Base-by-base conservation (phyloP, 176 grass and related monocot genomes). In the Oryza rufipogon region DNA sequence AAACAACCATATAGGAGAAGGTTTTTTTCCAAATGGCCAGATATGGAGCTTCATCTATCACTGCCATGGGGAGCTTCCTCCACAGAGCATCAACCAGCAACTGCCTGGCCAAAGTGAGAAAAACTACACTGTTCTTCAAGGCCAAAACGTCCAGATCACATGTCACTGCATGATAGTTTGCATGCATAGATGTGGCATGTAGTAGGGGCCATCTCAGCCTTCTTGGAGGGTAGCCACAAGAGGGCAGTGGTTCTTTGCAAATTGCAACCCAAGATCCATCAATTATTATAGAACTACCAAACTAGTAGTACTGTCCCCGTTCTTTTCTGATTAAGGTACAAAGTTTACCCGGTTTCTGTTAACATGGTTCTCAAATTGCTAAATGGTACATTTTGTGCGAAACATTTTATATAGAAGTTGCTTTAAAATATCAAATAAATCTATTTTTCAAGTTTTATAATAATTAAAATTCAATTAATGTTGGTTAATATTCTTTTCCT, bases 71-170 rank as follows among this genome's bases (percentile, higher is more conserved):
- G 39, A 64, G 38, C 39, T 60, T 71, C 80, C 36, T 71, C 60
- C n/a, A 12, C 45, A 51, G 25, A 46, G 45, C 44, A 22, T 73
- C 80, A 45, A 49, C 12, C 54, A 83, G 7, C 14, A 17, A n/a
- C 19, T 75, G 81, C 71, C 71, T 19, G 60, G 7, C 60, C 81
- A 66, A 83, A 75, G 56, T 25, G 17, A 83, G 42, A 75, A 75
- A 23, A 66, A 23, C 22, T 3, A 3, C 39, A 63, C 15, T 82
- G 25, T 34, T 73, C 52, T 45, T 49, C 60, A 83, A 49, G 28
- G 26, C 58, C 42, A n/a, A 66, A n/a, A 66, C 81, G 56, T 64
- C 68, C 9, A 81, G 30, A 42, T 70, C n/a, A 60, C 4, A 72
- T 45, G 47, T 45, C 14, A 68, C 13, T 30, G 23, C 49, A 12